Conservation (phyloP, 345 rosid genomes). For the Brassica rapa region DNA sequence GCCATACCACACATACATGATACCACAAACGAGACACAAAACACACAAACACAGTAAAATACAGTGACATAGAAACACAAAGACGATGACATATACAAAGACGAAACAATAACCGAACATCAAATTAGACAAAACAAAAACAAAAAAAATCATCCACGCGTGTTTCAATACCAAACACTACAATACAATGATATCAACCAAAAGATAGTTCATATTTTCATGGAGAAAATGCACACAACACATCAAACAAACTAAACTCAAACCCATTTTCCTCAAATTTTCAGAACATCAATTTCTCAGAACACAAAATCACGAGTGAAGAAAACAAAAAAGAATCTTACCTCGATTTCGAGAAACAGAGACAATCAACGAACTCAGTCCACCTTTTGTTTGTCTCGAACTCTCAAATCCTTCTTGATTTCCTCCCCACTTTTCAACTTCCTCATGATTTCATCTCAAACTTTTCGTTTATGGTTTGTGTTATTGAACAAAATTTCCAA, state of each 20-base stretch:
- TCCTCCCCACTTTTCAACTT: neutral
- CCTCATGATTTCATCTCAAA: neutral
- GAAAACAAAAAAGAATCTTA: neutral
- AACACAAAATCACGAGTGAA: neutral
- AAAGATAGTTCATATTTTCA: too few species aligned
- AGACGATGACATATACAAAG: neutral
- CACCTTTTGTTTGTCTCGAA: neutral
- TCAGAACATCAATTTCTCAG: too few species aligned
- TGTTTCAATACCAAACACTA: too few species aligned
- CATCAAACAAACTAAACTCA: too few species aligned
- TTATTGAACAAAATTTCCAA: neutral
- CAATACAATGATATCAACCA: too few species aligned
- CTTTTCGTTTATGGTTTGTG: neutral
- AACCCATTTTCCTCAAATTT: too few species aligned
- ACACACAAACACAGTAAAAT: too few species aligned
- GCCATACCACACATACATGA: neutral
- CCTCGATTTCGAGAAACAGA: neutral
- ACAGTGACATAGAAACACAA: neutral
- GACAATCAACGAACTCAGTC: neutral
- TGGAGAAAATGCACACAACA: too few species aligned
- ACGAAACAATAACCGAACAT: neutral
- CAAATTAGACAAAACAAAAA: too few species aligned
- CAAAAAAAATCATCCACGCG: too few species aligned
- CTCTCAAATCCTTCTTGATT: neutral
- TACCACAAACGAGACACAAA: too few species aligned